Percentiles rank a stretch among this genome's conserved stretches.
These are phyloP conservation scores for Quercus ilex DNA, from an alignment of 306 rosid species.

Conservation along the genomic window DNA sequence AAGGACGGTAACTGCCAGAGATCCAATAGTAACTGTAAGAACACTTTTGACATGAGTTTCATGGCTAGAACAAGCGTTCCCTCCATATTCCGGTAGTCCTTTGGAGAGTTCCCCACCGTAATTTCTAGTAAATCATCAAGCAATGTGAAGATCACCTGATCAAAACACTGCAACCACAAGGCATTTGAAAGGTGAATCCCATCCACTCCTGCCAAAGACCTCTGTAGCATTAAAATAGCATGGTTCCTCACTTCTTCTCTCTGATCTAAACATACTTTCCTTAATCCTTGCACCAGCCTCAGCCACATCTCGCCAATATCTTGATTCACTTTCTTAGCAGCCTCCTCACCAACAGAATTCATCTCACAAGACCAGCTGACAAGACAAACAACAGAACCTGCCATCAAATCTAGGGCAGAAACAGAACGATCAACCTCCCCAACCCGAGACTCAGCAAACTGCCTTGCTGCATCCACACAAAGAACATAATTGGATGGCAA, in stretches of 20 bases:
- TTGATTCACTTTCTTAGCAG: conserved; percentile 56
- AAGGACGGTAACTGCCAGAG: conserved; percentile 71
- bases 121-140: conserved; percentile 93
- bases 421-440: conserved; percentile 89
- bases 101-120: conserved; percentile 77
- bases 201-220: conserved; percentile 79
- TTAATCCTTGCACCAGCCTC: conserved; percentile 79
- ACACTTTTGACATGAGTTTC: conserved; percentile 87
- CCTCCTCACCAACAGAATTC: conserved; percentile 65
- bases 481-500: conserved; percentile 76
- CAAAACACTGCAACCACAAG: conserved; percentile 85
- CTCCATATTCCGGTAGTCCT: conserved; percentile 94
- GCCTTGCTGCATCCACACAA: conserved; percentile 85
- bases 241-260: conserved; percentile 96
- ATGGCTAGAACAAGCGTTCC: conserved; percentile 83
- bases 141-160: conserved; percentile 81
- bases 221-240: conserved; percentile 74
- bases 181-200: conserved; percentile 52
- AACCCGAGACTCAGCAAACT: conserved; percentile 96
- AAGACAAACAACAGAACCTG: conserved; percentile 78
- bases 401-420: conserved; percentile 80
- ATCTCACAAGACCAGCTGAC: conserved; percentile 65
- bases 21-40: conserved; percentile 69
- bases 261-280: conserved; percentile 96
- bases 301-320: conserved; percentile 98